Conservation (phyloP, 2,329 filamentous ascomycete genomes). For the Fusarium abutilonis region DNA sequence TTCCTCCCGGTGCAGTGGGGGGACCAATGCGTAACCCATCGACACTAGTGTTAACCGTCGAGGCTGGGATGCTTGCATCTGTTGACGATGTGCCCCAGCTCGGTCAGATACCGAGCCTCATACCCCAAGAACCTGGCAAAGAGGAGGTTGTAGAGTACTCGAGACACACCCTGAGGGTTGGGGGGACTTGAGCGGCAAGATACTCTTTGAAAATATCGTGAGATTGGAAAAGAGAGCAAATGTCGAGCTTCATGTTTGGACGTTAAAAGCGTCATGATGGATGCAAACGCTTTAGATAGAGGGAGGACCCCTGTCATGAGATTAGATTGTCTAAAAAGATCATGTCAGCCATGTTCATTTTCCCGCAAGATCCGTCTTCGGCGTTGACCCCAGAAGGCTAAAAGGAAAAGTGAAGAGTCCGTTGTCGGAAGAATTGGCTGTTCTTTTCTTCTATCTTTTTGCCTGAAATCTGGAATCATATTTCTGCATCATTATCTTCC, state of each 20-base stretch:
- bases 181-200: slow-evolving; percentile 18
- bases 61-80: slow-evolving; percentile 38
- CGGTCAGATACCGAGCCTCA: slow-evolving; percentile 44
- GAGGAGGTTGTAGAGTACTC: slow-evolving; percentile 27
- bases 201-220: slow-evolving; percentile 35
- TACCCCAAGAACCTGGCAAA: slow-evolving; percentile 30
- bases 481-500: slow-evolving; percentile 23
- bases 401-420: slow-evolving; percentile 40
- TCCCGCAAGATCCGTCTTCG: slow-evolving; percentile 37
- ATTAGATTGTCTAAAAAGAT: slow-evolving; percentile 34
- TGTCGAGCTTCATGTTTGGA: slow-evolving; percentile 32
- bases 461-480: slow-evolving; percentile 17
- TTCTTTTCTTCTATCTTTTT: slow-evolving; percentile 28
- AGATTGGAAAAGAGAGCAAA: slow-evolving; percentile 21
- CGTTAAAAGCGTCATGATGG: slow-evolving; percentile 13
- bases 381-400: slow-evolving; percentile 32
- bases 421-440: slow-evolving; percentile 40
- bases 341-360: slow-evolving; percentile 37
- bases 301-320: slow-evolving; percentile 26
- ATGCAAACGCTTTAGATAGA: slow-evolving; percentile 33
- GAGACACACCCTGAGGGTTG: slow-evolving; percentile 34
- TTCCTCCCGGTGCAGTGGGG: slow-evolving; percentile 28
- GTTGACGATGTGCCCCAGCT: slow-evolving; percentile 38
- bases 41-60: slow-evolving; percentile 37
- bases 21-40: slow-evolving; percentile 35